Percentiles rank a stretch among this genome's conserved stretches.
Evolutionary conservation across 129 eudicot species (phyloP).

Genomic region (Chrysanthemum seticuspe): DNA sequence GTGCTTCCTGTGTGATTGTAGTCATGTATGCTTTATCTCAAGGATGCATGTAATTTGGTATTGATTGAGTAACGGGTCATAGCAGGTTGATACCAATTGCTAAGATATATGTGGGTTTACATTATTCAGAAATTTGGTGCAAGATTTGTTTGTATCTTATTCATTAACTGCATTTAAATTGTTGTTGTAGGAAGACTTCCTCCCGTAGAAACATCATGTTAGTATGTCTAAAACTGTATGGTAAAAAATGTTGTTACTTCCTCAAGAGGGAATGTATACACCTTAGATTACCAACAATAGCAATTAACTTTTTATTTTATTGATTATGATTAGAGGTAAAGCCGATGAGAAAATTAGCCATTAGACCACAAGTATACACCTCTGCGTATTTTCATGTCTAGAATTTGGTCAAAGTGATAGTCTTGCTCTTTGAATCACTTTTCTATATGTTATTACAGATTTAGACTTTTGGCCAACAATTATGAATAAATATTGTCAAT

Average conservation of each 20-base stretch:
- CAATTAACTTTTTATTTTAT: neutral
- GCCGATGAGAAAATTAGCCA: slow-evolving; percentile 15
- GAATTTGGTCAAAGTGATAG: slow-evolving; percentile 14
- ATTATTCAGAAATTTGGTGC: no score
- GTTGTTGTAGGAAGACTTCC: no score
- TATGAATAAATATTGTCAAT: no score
- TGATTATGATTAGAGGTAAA: slow-evolving; percentile 25
- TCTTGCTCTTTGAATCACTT: slow-evolving; percentile 14
- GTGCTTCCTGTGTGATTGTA: no score
- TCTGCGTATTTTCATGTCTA: neutral
- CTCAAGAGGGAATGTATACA: slow-evolving; percentile 9
- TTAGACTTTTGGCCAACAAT: no score
- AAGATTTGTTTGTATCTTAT: no score
- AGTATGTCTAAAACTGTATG: slow-evolving; percentile 13
- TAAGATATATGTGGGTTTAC: no score
- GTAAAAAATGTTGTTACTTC: neutral
- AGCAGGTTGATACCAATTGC: no score
- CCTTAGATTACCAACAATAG: slow-evolving; percentile 20
- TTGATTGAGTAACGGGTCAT: no score
- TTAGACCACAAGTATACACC: neutral
- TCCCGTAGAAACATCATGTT: neutral
- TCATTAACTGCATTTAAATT: no score
- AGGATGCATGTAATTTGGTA: no score
- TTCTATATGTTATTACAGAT: neutral
- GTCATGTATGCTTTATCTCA: no score